A percentile compares a stretch with the other conserved stretches of the same genome.
These are phyloP conservation scores for Trametes pubescens DNA, from an alignment of 1,284 basidiomycete species.

Conservation along the genomic window DNA sequence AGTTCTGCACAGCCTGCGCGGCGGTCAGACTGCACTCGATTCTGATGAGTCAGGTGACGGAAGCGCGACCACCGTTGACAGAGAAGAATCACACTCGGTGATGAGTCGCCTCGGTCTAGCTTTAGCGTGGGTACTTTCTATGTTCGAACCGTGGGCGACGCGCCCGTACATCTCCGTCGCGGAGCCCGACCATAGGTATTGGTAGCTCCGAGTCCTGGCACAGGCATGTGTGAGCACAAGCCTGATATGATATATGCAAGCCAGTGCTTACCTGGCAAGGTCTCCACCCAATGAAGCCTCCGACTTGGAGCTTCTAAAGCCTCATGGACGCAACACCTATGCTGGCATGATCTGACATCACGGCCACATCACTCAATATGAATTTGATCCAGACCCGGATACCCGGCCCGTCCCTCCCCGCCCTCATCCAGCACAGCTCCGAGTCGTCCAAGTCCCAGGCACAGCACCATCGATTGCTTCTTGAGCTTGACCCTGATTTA, in stretches of 20 bases:
- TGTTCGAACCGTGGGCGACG: background rate
- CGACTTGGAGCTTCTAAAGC: background rate
- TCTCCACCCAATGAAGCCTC: too few relatives aligned
- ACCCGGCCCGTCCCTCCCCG: background rate
- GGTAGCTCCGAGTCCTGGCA: too few relatives aligned
- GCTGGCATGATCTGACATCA: background rate
- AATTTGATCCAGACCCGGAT: background rate
- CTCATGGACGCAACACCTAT: background rate
- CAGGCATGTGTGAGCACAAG: too few relatives aligned
- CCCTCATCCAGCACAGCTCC: background rate
- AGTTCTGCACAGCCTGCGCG: background rate
- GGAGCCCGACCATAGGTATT: too few relatives aligned
- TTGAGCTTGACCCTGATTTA: background rate
- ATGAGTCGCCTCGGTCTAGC: background rate
- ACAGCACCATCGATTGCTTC: background rate
- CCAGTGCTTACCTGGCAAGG: too few relatives aligned
- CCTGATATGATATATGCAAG: too few relatives aligned
- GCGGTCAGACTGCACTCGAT: background rate
- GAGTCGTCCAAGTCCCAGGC: background rate
- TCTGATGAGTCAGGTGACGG: background rate
- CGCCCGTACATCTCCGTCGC: background rate
- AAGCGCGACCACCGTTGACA: background rate
- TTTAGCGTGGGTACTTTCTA: background rate
- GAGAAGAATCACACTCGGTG: constrained; percentile 2
- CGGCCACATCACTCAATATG: background rate